These are phyloP conservation scores for Yamadazyma diospyri DNA, from an alignment of 1,139 yeast genomes.

Conservation along the genomic window DNA sequence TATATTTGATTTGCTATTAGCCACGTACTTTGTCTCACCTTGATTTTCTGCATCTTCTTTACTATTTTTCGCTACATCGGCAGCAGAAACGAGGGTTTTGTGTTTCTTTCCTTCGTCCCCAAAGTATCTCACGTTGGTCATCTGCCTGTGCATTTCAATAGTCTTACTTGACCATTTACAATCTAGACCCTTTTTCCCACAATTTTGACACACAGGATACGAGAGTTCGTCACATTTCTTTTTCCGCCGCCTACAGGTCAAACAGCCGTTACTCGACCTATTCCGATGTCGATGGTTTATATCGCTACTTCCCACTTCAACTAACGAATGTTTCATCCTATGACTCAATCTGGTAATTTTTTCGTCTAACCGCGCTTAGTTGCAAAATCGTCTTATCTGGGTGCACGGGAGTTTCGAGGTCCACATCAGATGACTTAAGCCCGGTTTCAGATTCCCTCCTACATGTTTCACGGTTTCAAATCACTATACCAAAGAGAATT, in stretches of 20 bases:
- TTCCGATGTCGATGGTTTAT: no score
- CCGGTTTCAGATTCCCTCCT: no score
- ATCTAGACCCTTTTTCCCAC: slow-evolving; percentile 20
- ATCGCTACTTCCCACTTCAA: no score
- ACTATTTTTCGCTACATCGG: no score
- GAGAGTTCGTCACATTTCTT: slow-evolving; percentile 40
- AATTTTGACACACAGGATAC: slow-evolving; percentile 34
- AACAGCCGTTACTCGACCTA: slow-evolving; percentile 39
- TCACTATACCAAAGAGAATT: no score
- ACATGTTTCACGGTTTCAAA: no score
- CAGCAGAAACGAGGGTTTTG: no score
- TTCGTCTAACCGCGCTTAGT: slow-evolving; percentile 26
- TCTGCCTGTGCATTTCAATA: slow-evolving; percentile 23
- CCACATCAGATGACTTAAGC: no score
- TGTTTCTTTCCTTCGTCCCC: slow-evolving; percentile 13
- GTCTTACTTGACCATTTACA: slow-evolving; percentile 35
- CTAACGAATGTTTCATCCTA: slow-evolving; percentile 8
- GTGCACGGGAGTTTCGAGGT: slow-evolving; percentile 8
- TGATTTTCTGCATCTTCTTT: no score
- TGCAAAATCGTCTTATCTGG: neutral
- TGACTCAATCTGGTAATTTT: slow-evolving; percentile 25
- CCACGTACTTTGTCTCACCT: no score
- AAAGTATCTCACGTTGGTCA: slow-evolving; percentile 26
- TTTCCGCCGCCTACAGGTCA: slow-evolving; percentile 37
- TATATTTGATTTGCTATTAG: no score